phyloP scores from a whole-genome alignment of 305 asterid genomes.

The Euphrasia arctica region DNA sequence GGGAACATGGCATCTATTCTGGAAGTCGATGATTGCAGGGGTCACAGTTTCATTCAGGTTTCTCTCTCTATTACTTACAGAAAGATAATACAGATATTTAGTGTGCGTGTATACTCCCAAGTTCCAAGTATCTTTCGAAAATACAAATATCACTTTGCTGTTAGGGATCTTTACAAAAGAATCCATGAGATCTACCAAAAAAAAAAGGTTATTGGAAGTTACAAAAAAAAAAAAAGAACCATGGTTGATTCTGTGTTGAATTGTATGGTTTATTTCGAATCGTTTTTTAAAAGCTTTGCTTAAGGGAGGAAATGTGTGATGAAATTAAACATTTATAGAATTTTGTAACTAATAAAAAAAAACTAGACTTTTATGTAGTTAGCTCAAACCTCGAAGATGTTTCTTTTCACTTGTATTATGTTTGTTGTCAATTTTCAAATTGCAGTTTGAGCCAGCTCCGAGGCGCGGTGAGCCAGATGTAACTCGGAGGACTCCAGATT shows the following conservation, averaged over 20 bases:
- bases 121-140: not conserved
- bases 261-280: too few species aligned
- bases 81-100: not conserved
- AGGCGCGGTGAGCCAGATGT: constrained; percentile 52
- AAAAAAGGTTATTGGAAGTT: too few species aligned
- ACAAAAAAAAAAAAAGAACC: too few species aligned
- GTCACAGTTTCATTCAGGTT: constrained; percentile 45
- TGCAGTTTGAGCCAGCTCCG: constrained; percentile 53
- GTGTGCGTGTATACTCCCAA: not conserved
- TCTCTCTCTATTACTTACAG: not conserved
- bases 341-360: too few species aligned
- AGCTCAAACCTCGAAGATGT: too few species aligned
- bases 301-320: too few species aligned
- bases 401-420: not conserved
- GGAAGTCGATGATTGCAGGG: constrained; percentile 44
- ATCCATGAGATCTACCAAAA: too few species aligned
- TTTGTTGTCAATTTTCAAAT: constrained; percentile 2
- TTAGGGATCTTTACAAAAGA: not conserved
- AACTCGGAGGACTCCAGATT: constrained; percentile 49
- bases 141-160: not conserved
- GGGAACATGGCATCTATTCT: constrained; percentile 50
- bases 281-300: too few species aligned
- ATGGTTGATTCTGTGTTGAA: too few species aligned
- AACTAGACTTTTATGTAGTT: too few species aligned
- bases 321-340: too few species aligned